These are phyloP conservation scores for Amanita jacksonii DNA, from an alignment of 768 basidiomycete genomes.

Conservation along the genomic window DNA sequence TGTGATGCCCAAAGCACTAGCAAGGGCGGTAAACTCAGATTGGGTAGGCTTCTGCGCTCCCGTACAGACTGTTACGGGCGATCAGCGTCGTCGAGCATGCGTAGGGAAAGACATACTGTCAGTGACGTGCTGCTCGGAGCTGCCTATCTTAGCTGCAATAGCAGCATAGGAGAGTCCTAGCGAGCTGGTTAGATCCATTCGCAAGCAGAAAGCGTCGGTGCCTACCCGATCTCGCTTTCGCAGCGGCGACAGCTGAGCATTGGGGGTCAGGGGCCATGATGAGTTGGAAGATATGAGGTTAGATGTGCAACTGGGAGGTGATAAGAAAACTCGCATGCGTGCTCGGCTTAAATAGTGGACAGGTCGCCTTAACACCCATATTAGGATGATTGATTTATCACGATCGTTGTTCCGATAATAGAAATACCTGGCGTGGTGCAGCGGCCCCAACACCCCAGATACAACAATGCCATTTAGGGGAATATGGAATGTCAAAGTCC, in stretches of 20 bases:
- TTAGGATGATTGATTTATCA: too few relatives aligned
- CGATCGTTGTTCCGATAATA: too few relatives aligned
- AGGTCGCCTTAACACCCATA: too few relatives aligned
- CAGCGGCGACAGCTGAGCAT: slow-evolving; percentile 49
- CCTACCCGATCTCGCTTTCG: slow-evolving; percentile 41
- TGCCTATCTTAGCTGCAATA: slow-evolving; percentile 38
- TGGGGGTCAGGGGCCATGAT: slow-evolving; percentile 42
- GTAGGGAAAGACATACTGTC: slow-evolving; percentile 32
- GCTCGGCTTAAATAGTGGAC: background rate
- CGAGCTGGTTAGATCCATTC: background rate
- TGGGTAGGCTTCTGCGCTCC: slow-evolving; percentile 32
- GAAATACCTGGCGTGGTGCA: too few relatives aligned
- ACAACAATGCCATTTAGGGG: too few relatives aligned
- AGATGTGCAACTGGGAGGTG: background rate
- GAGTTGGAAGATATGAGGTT: slow-evolving; percentile 6
- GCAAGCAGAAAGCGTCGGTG: background rate
- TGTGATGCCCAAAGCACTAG: slow-evolving; percentile 31
- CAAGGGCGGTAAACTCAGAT: slow-evolving; percentile 41
- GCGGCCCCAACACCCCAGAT: too few relatives aligned
- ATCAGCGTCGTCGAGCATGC: background rate
- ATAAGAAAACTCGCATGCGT: too few relatives aligned
- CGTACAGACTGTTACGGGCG: slow-evolving; percentile 33
- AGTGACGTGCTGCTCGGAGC: slow-evolving; percentile 36
- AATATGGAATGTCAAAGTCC: too few relatives aligned
- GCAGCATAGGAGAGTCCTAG: slow-evolving; percentile 38